A percentile compares a stretch with the other conserved stretches of the same genome.
Evolutionary conservation across 2,329 filamentous ascomycete species (phyloP).

Genomic region (Acrocalymma vagum): DNA sequence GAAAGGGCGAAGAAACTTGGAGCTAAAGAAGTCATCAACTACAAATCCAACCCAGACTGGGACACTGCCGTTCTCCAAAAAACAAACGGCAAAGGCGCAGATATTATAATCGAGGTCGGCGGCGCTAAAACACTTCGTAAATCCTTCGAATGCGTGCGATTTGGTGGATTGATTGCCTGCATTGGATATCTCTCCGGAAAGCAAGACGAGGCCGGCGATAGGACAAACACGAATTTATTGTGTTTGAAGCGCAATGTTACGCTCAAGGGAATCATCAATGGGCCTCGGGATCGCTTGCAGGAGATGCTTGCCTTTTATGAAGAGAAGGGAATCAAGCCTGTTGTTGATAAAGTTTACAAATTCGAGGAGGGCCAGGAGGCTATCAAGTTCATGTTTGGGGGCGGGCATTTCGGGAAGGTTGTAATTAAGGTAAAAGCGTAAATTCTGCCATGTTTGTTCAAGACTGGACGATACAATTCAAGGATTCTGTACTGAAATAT

Average conservation of each 20-base stretch:
- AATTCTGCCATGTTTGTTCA: too few species aligned
- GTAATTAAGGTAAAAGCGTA: slow-evolving; percentile 41
- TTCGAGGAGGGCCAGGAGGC: slow-evolving; percentile 45
- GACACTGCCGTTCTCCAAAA: slow-evolving; percentile 63
- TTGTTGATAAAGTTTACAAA: slow-evolving; percentile 50
- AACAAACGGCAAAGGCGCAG: slow-evolving; percentile 51
- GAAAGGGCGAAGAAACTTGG: slow-evolving; percentile 63
- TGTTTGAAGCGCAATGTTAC: slow-evolving; percentile 61
- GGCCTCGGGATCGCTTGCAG: slow-evolving; percentile 63
- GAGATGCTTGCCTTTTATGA: slow-evolving; percentile 54
- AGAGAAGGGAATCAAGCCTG: slow-evolving; percentile 50
- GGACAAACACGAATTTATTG: slow-evolving; percentile 68
- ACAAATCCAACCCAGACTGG: slow-evolving; percentile 66
- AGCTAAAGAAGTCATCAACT: slow-evolving; percentile 68
- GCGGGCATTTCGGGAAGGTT: slow-evolving; percentile 52
- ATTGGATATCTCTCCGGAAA: slow-evolving; percentile 60
- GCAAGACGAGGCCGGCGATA: slow-evolving; percentile 62
- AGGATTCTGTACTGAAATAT: too few species aligned
- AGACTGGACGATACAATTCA: too few species aligned
- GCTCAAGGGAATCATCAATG: slow-evolving; percentile 69
- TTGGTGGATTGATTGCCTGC: slow-evolving; percentile 51
- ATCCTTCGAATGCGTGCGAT: slow-evolving; percentile 53
- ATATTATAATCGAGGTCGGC: slow-evolving; percentile 62
- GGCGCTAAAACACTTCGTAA: slow-evolving; percentile 59
- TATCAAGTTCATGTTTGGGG: slow-evolving; percentile 37